Base-by-base conservation (phyloP, 1,284 basidiomycete species). In the Erythrobasidium hasegawianum region DNA sequence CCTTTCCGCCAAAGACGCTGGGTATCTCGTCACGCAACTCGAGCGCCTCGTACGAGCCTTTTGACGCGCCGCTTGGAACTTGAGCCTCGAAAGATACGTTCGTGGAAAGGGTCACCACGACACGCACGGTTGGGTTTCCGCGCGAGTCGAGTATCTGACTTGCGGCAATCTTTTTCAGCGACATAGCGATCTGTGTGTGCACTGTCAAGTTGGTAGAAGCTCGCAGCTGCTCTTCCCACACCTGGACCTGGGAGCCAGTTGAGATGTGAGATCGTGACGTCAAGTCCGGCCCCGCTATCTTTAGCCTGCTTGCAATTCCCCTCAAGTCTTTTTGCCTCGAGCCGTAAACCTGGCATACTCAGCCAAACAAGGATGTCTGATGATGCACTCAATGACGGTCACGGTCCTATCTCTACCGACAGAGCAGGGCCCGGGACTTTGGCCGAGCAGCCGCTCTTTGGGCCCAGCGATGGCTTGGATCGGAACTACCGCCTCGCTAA, bases 21-120 rank as follows among this genome's bases (percentile, higher is more conserved):
- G 94, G 94, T 83, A 93, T 94, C 71, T 87, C n/a, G n/a, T n/a
- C n/a, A n/a, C n/a, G n/a, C n/a, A n/a, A n/a, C 82, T 98, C 95
- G 72, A 96, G 90, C 71, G 95, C 95, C 81, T 98, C 95, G 81
- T 97, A 91, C 73, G 91, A 82, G 83, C 95, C 95, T 67, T 95
- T 98, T 69, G 95, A 97, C 58, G 95, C 96, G 79, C 95, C 95
- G 67, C 94, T 97, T 64, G 95, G 95, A 50, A 97, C 95, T 41
- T 41, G 40, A 41, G 40, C 40, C 40, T 41, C 40, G n/a, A 41
- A 41, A n/a, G 40, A 11, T 41, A n/a, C 40, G 40, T n/a, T 41
- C 40, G 40, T 41, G 11, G 40, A 41, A n/a, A 41, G 40, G n/a
- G 40, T 41, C 40, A 41, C 40, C 11, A 41, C 11, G 40, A 41